phyloP scores from a whole-genome alignment of 129 eudicot genomes.

The Helianthus tuberosus region DNA sequence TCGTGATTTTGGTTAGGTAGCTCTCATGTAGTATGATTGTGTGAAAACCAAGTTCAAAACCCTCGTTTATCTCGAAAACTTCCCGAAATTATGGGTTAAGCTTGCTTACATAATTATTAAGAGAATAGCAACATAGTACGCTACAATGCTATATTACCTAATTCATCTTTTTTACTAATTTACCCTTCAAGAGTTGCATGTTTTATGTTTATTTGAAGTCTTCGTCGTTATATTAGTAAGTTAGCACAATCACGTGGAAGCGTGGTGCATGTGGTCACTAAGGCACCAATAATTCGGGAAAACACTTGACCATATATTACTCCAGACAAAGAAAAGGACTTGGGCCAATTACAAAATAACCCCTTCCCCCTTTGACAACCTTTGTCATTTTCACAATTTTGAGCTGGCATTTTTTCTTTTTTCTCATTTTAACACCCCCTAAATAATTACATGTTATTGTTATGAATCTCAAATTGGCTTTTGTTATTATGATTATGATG shows the following conservation, averaged over 20 bases:
- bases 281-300: constrained; percentile 26
- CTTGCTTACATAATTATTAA: not conserved
- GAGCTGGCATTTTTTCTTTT: not conserved
- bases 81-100: not conserved
- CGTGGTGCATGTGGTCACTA: constrained; percentile 32
- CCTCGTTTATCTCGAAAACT: no score
- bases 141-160: not conserved
- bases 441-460: no score
- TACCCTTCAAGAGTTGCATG: not conserved
- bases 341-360: constrained; percentile 25
- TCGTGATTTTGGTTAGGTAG: no score
- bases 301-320: constrained; percentile 36
- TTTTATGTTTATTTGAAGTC: no score
- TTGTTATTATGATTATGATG: not conserved
- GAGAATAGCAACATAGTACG: not conserved
- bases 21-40: no score
- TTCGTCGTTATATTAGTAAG: constrained; percentile 1
- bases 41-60: no score
- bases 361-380: not conserved
- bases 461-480: not conserved
- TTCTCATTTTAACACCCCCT: no score
- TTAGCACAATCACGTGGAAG: constrained; percentile 26
- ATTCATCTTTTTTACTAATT: not conserved
- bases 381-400: not conserved
- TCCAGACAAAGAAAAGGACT: constrained; percentile 48